A percentile compares a stretch with the other conserved stretches of the same genome.
phyloP scores from a whole-genome alignment of 371 early-diverging fungal genomes.

The Circinella minor region DNA sequence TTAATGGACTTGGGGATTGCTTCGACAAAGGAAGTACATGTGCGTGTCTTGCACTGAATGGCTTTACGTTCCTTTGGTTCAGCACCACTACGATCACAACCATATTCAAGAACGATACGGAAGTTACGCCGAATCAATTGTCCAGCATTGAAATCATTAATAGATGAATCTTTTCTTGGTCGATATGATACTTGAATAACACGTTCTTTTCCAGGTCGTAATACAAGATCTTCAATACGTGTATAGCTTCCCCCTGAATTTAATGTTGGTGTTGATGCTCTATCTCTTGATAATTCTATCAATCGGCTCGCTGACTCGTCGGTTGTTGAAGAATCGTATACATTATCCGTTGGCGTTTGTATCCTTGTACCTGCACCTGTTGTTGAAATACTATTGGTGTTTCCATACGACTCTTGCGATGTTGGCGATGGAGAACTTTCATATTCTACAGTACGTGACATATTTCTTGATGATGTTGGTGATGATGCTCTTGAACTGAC shows the following conservation, averaged over 20 bases:
- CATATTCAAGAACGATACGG: slow-evolving; percentile 77
- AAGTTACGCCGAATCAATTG: slow-evolving; percentile 79
- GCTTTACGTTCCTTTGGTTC: slow-evolving; percentile 77
- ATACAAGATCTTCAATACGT: slow-evolving; percentile 85
- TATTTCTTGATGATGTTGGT: slow-evolving; percentile 31
- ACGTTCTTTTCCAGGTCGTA: slow-evolving; percentile 88
- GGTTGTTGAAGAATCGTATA: neutral
- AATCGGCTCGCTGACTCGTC: neutral
- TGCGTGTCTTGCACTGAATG: slow-evolving; percentile 89
- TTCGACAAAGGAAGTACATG: slow-evolving; percentile 93
- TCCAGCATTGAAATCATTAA: slow-evolving; percentile 74
- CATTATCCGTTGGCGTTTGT: neutral
- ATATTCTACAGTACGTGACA: slow-evolving; percentile 16
- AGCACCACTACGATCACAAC: slow-evolving; percentile 50
- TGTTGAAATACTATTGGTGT: neutral
- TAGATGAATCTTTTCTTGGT: slow-evolving; percentile 67
- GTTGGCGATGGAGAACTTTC: slow-evolving; percentile 14
- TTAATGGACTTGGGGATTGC: slow-evolving; percentile 82
- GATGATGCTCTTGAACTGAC: slow-evolving; percentile 60
- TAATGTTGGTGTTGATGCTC: slow-evolving; percentile 8
- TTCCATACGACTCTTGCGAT: slow-evolving; percentile 15
- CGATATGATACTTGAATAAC: slow-evolving; percentile 82
- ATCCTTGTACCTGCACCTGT: slow-evolving; percentile 13
- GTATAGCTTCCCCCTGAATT: slow-evolving; percentile 43
- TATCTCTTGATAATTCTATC: slow-evolving; percentile 2